Conservation (phyloP, 495 filamentous ascomycete genomes). For the Astrothelium subdiscretum region DNA sequence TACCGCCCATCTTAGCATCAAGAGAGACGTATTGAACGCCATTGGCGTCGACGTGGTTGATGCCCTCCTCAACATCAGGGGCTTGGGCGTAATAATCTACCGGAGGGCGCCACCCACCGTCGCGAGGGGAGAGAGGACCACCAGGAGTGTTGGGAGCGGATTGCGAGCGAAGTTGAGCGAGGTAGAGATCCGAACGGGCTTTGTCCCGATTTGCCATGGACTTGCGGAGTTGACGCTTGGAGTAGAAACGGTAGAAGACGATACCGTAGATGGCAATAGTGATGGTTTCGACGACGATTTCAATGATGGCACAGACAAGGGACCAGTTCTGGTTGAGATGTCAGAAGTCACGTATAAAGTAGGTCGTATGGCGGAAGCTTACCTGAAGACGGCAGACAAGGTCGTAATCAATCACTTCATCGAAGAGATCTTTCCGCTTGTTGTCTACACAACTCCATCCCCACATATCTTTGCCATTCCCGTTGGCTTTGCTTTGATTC, state of each 20-base stretch:
- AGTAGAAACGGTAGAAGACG: constrained; percentile 92
- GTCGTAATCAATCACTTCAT: constrained; percentile 69
- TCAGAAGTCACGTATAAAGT: constrained; percentile 14
- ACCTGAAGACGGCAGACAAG: constrained; percentile 94
- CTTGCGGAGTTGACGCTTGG: constrained; percentile 86
- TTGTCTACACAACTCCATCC: constrained; percentile 93
- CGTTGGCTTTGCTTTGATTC: constrained; percentile 59
- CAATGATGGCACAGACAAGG: constrained; percentile 92
- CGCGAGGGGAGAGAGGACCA: constrained; percentile 32
- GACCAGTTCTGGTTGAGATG: constrained; percentile 63
- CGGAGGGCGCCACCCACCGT: constrained; percentile 29
- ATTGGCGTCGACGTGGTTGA: too few relatives aligned
- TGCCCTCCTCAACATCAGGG: constrained; percentile 40
- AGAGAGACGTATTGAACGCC: constrained; percentile 41
- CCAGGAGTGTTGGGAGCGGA: constrained; percentile 92
- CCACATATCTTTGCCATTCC: constrained; percentile 79
- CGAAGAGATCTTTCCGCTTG: constrained; percentile 59
- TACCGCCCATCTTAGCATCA: constrained; percentile 29
- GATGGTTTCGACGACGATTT: constrained; percentile 85
- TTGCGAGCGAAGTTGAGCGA: constrained; percentile 83
- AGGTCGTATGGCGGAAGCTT: constrained; percentile 14
- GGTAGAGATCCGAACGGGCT: constrained; percentile 86
- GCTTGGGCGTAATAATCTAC: constrained; percentile 18
- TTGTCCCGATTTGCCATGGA: constrained; percentile 92
- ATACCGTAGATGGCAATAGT: constrained; percentile 86